These are phyloP conservation scores for Orbilia quercus DNA, from an alignment of 2,329 filamentous ascomycete genomes.

Conservation along the genomic window DNA sequence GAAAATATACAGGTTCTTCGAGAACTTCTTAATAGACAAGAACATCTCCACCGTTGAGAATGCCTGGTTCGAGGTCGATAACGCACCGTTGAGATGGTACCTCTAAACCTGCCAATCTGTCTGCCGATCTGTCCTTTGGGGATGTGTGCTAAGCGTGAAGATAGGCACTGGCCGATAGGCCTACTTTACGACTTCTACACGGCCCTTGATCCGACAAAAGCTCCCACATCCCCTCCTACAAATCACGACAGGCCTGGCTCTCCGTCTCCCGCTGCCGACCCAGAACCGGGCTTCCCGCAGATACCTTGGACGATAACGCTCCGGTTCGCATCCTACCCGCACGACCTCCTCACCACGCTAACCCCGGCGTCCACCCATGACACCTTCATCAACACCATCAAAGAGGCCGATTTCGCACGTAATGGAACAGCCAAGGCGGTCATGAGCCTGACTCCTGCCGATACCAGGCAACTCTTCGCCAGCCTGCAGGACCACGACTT, in stretches of 20 bases:
- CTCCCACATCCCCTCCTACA: conserved; percentile 60
- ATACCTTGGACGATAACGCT: conserved; percentile 74
- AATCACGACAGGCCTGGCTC: conserved; percentile 52
- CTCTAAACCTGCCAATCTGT: too few relatives aligned
- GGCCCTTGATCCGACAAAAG: conserved; percentile 67
- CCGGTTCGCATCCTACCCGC: conserved; percentile 60
- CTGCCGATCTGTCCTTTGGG: too few relatives aligned
- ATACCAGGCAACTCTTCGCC: conserved; percentile 84
- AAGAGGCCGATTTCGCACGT: conserved; percentile 84
- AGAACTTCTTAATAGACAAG: conserved; percentile 70
- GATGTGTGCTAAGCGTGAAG: neutral
- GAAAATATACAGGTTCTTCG: conserved; percentile 73
- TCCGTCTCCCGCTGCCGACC: conserved; percentile 54
- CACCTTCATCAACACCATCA: conserved; percentile 72
- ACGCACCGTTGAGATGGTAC: conserved; percentile 74
- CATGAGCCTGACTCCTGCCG: conserved; percentile 85
- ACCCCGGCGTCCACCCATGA: conserved; percentile 58
- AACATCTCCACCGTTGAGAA: conserved; percentile 62
- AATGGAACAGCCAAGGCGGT: conserved; percentile 90
- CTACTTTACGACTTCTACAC: conserved; percentile 77
- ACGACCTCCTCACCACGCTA: conserved; percentile 57
- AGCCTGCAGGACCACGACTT: conserved; percentile 81
- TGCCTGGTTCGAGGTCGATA: conserved; percentile 72
- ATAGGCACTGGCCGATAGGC: conserved; percentile 73
- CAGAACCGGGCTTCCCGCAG: conserved; percentile 60